Evolutionary conservation across 495 filamentous ascomycete species (phyloP), one percentile per base, ranked within the genome.

Genomic region (Penicillium malachiteum): DNA sequence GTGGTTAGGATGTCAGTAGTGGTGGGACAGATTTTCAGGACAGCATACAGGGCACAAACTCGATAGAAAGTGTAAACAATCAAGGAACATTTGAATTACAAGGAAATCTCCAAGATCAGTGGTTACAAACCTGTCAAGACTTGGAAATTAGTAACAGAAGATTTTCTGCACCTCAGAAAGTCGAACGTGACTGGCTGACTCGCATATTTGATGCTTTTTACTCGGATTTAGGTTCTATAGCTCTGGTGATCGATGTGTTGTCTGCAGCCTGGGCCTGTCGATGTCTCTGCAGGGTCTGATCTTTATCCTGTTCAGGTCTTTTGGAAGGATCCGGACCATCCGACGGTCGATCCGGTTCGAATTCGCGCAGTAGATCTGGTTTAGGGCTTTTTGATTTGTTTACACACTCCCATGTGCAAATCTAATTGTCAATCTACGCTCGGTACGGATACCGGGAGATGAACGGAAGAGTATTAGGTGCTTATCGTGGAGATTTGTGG

Each of bases 251-350:
- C 45, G 26, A 34, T 31, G 45, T 32, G 45, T 48, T 10, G 45
- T 9, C 45, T 48, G 45, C 45, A 34, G 45, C 37, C 37, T 39
- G 37, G 37, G 10, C n/a, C 37, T 39, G 37, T 48, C 9, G 21
- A 48, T 8, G 41, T 44, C 26, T 44, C 38, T 56, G 48, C 55
- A 39, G 55, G 48, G 41, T 39, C 48, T 18, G 41, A 31, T 26
- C 30, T 9, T 52, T 47, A 37, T 3, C 32, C 38, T 44, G 11
- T 21, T 38, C 14, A 17, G 39, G 16, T 8, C 8, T 10, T 38
- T 18, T 17, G 21, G 4, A 16, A 8, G 6, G 14, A 42, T 42
- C 39, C n/a, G 39, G 39, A 42, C 4, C 7, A 17, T 17, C 11
- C 35, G 35, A n/a, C 4, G 21, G 21, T n/a, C 21, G 21, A 26